phyloP scores from a whole-genome alignment of 1,139 yeast species.

The Saccharomyces hybrid region DNA sequence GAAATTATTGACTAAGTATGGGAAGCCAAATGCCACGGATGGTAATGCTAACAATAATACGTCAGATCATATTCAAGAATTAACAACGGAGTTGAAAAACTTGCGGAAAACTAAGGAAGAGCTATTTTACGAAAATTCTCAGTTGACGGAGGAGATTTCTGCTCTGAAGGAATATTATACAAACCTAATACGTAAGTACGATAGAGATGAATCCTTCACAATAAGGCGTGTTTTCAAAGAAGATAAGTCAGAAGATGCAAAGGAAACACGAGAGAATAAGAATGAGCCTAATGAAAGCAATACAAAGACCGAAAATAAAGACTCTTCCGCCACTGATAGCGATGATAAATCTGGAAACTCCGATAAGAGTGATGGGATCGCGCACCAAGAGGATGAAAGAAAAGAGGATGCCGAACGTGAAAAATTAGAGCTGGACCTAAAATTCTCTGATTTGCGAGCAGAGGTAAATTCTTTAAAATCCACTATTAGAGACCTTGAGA shows the following conservation, averaged over 20 bases:
- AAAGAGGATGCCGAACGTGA: not conserved
- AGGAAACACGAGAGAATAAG: slow-evolving; percentile 2
- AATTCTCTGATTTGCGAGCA: slow-evolving; percentile 26
- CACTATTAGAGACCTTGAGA: slow-evolving; percentile 22
- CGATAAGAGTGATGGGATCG: slow-evolving; percentile 2
- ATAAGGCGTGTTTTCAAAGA: slow-evolving; percentile 31
- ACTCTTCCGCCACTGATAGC: not conserved
- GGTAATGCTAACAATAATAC: slow-evolving; percentile 5
- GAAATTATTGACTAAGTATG: slow-evolving; percentile 17
- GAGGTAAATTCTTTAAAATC: slow-evolving; percentile 25
- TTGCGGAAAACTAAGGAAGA: slow-evolving; percentile 16
- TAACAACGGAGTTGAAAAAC: slow-evolving; percentile 16
- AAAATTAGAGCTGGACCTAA: slow-evolving; percentile 17
- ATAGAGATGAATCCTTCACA: slow-evolving; percentile 29
- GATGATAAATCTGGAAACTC: not conserved
- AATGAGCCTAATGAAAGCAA: not conserved
- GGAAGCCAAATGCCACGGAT: not conserved
- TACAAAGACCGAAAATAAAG: slow-evolving; percentile 2
- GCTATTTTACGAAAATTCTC: slow-evolving; percentile 17
- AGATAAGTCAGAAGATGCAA: slow-evolving; percentile 17
- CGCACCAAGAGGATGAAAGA: slow-evolving; percentile 1
- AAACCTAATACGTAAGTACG: slow-evolving; percentile 22
- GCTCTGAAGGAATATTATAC: slow-evolving; percentile 24
- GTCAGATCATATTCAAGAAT: slow-evolving; percentile 9
- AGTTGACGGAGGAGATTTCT: slow-evolving; percentile 19